A percentile compares a stretch with the other conserved stretches of the same genome.
Evolutionary conservation across 257 asterid genomes (phyloP).

Genomic region (Oldenlandia corymbosa): DNA sequence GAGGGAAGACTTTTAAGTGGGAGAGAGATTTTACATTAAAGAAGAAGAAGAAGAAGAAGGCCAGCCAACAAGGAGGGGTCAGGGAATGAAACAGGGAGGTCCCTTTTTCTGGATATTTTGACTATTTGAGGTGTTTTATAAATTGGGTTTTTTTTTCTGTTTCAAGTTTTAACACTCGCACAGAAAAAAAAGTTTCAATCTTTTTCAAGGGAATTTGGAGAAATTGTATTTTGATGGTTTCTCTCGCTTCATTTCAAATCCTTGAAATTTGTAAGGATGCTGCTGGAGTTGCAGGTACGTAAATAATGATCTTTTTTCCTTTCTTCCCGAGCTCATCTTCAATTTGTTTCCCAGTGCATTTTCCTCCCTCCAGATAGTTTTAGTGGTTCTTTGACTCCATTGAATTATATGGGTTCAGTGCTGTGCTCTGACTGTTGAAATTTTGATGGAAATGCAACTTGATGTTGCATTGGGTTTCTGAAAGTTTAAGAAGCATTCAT

Average conservation of each 20-base stretch:
- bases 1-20: no score
- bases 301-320: not conserved
- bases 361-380: not conserved
- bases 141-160: constrained; percentile 1
- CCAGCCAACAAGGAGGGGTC: no score
- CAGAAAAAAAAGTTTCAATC: not conserved
- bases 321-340: not conserved
- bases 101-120: no score
- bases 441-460: not conserved
- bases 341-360: not conserved
- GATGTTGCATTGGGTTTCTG: not conserved
- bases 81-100: no score
- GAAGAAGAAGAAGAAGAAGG: no score
- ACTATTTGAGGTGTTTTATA: no score
- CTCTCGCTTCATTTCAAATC: constrained; percentile 14
- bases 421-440: constrained; percentile 5
- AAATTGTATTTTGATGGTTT: constrained; percentile 19
- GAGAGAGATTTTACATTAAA: no score
- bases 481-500: not conserved
- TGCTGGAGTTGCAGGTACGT: constrained; percentile 49
- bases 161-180: no score
- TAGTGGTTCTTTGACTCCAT: not conserved
- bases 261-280: constrained; percentile 37
- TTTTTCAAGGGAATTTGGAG: constrained; percentile 3
- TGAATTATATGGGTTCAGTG: not conserved